Evolutionary conservation across 1,139 yeast species (phyloP).

Genomic region (Blastobotrys proliferans): DNA sequence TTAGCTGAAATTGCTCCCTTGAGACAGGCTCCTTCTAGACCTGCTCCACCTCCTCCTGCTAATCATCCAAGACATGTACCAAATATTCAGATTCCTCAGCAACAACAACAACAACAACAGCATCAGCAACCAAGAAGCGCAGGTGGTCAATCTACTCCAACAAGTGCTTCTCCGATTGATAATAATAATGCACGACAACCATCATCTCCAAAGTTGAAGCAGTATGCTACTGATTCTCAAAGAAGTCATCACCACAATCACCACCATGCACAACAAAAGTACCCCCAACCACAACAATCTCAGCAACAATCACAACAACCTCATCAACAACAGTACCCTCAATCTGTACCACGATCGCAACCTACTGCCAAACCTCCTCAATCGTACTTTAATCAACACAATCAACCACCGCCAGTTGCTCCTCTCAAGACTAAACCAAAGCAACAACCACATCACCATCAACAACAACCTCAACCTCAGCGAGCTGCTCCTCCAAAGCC

Average conservation of each 20-base stretch:
- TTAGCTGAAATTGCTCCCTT: constrained; percentile 30
- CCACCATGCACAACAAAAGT: constrained; percentile 14
- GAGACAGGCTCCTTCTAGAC: constrained; percentile 29
- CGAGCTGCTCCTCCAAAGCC: constrained; percentile 24
- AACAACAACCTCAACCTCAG: constrained; percentile 14
- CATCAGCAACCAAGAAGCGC: neutral
- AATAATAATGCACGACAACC: constrained; percentile 23
- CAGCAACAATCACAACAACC: constrained; percentile 15
- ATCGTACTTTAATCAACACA: no score
- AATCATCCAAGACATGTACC: constrained; percentile 12
- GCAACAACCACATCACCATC: constrained; percentile 18
- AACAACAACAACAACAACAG: neutral
- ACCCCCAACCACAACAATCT: constrained; percentile 13
- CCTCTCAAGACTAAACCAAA: constrained; percentile 17
- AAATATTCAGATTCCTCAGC: constrained; percentile 10
- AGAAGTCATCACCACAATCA: constrained; percentile 19
- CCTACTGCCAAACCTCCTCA: no score
- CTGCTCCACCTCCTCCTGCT: constrained; percentile 23
- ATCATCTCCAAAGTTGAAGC: constrained; percentile 20
- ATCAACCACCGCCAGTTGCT: constrained; percentile 9
- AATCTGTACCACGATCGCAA: no score
- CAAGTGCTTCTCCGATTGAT: constrained; percentile 13
- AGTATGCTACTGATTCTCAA: constrained; percentile 12
- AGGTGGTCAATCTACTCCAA: constrained; percentile 7
- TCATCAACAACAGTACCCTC: constrained; percentile 20